Evolutionary conservation across 2,329 filamentous ascomycete genomes (phyloP).

Genomic region (Ampelomyces quisqualis): DNA sequence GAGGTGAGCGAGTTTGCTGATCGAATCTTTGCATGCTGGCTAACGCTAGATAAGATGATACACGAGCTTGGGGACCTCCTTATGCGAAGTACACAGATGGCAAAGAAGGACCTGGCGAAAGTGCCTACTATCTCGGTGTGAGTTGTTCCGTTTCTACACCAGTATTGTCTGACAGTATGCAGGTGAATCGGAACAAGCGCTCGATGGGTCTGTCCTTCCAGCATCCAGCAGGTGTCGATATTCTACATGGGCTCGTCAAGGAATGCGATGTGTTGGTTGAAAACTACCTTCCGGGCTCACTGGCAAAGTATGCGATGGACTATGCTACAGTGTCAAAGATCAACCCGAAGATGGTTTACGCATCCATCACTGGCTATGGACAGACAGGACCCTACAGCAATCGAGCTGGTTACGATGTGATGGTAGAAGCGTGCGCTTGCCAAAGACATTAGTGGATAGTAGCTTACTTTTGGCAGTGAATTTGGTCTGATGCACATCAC

Average conservation of each 20-base stretch:
- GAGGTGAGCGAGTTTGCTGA: conserved; percentile 18
- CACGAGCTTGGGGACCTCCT: conserved; percentile 92
- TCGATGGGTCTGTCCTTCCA: conserved; percentile 91
- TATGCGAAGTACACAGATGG: conserved; percentile 74
- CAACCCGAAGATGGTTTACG: conserved; percentile 87
- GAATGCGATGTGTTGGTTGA: conserved; percentile 93
- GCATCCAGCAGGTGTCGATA: conserved; percentile 76
- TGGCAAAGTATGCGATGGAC: conserved; percentile 90
- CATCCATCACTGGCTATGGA: conserved; percentile 94
- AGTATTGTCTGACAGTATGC: conserved; percentile 1
- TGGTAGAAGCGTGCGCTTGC: conserved; percentile 76
- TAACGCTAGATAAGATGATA: conserved; percentile 67
- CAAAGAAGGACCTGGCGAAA: conserved; percentile 74
- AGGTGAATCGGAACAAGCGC: conserved; percentile 98
- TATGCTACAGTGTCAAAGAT: conserved; percentile 77
- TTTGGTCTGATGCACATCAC: conserved; percentile 99
- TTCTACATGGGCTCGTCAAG: conserved; percentile 80
- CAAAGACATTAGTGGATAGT: not conserved
- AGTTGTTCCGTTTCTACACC: conserved; percentile 19
- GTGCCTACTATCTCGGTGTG: conserved; percentile 91
- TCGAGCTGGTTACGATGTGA: conserved; percentile 94
- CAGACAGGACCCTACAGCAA: conserved; percentile 88
- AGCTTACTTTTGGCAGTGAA: conserved; percentile 53
- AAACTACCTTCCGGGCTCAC: conserved; percentile 87
- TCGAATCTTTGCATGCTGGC: not conserved